Evolutionary conservation across 106 monocot genomes (phyloP), one percentile per base, ranked within the genome.

Genomic region (Hemerocallis citrina): DNA sequence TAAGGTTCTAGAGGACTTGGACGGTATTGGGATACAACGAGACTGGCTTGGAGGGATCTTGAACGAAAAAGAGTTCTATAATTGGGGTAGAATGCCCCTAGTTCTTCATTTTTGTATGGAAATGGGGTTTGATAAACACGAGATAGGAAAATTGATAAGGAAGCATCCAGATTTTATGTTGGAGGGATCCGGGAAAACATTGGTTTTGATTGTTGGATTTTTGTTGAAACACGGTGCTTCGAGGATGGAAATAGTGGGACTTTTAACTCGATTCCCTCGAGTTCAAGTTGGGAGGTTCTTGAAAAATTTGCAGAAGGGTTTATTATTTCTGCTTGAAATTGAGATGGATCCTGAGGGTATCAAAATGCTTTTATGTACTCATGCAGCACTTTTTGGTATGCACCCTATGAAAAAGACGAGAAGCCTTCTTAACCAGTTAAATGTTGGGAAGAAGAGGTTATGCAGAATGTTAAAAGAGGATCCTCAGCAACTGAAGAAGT

Each of bases 381-480:
- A 81, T 45, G 34, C 66, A 7, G 33, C 63, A 41, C n/a, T 75
- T 27, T 64, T 92, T 36, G 92, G 86, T 59, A 52, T 66, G 34
- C 69, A 31, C 59, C 59, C 21, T 3, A 45, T 82, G 34, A 75
- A 74, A 50, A 84, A 60, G 14, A 49, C 80, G 15, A 61, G 51
- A 24, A 80, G 70, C 55, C 60, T 86, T 28, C 19, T 69, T 15
- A 52, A 61, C 5, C 12, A 34, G 23, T 56, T 83, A 40, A 40
- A 51, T 31, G 38, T 59, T 20, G 62, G 74, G n/a, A 64, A 40
- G 8, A 78, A 60, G 59, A 62, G 75, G 11, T 57, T 92, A 39
- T 67, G 83, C 40, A 63, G 28, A 48, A 75, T 83, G 6, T 68
- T 92, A 57, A 75, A 68, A 41, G 68, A 77, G 21, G 78, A 86